Conservation (phyloP, 352 stramenopile genomes). For the Pythium rhizo-oryzae region DNA sequence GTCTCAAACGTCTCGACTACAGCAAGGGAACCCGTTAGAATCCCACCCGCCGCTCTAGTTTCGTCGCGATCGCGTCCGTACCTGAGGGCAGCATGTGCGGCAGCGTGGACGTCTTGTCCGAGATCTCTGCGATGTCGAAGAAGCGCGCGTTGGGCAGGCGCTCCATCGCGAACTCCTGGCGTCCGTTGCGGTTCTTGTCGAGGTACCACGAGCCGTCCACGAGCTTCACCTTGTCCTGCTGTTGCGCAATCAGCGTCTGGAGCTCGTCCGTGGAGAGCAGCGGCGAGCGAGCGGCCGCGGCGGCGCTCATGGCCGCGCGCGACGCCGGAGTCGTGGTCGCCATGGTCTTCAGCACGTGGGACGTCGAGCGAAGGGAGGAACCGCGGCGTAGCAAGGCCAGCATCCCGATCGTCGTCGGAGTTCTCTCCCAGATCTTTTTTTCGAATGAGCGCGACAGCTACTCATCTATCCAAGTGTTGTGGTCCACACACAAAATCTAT, state of each 20-base stretch:
- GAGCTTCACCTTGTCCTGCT: conserved; percentile 50
- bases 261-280: conserved; percentile 63
- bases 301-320: conserved; percentile 10
- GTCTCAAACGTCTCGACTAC: conserved; percentile 63
- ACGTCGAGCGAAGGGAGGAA: conserved; percentile 12
- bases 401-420: conserved; percentile 5
- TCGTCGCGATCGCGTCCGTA: conserved; percentile 12
- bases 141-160: conserved; percentile 84
- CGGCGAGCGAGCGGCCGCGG: conserved; percentile 34
- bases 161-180: conserved; percentile 57
- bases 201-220: conserved; percentile 86
- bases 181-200: conserved; percentile 70
- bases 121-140: conserved; percentile 93
- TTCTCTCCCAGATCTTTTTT: conserved; percentile 5
- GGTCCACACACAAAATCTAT: conserved; percentile 2
- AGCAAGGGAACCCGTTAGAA: neutral
- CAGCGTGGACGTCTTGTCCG: conserved; percentile 67
- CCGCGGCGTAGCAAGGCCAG: conserved; percentile 18
- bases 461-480: neutral
- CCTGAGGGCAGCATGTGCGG: conserved; percentile 84
- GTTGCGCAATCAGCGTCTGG: conserved; percentile 35
- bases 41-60: neutral
- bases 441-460: neutral
- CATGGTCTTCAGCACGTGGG: conserved; percentile 14
- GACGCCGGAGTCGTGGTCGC: neutral